Evolutionary conservation across 495 filamentous ascomycete genomes (phyloP), one percentile per base, ranked within the genome.

Genomic region (Xylaria flabelliformis): DNA sequence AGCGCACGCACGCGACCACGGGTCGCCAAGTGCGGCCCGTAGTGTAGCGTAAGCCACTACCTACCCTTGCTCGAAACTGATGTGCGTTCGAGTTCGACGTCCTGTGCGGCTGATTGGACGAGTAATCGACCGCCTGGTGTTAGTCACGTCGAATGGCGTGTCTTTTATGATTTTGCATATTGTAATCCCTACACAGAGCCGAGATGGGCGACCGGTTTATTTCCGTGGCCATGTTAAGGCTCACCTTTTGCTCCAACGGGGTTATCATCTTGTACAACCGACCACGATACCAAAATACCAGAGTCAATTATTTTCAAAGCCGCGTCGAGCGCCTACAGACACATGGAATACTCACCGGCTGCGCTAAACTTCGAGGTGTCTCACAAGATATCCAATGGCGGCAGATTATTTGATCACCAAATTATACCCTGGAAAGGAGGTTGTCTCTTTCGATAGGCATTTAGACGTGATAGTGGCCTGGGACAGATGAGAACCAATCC

Each of bases 41-140:
- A 26, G 48, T 24, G n/a, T 24, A 51, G 51, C 3, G 58, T 39
- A 39, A 61, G 32, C 32, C 34, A 36, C 55, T 34, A 32, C 15
- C 32, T 59, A 59, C 56, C 56, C 56, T 59, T 36, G 56, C 34
- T 59, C 56, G 59, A 63, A 59, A 24, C 9, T 36, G 36, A 26
- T 12, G 24, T 59, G 56, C 6, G 12, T 26, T 26, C 4, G 1
- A 0, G 21, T 39, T 42, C 61, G 12, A 63, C 61, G 36, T 15
- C 61, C 53, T 63, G 61, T 21, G 26, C 36, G 39, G 21, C 12
- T 29, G 61, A 63, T 63, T 63, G 61, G 61, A 13, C n/a, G 39
- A 42, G 17, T 17, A 6, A 8, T 41, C 39, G 17, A 62, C 3
- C n/a, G n/a, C 7, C 26, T 32, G 26, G 13, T 32, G 13, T 32